Evolutionary conservation across 2,329 filamentous ascomycete species (phyloP).

Genomic region (Chalaropsis ovoidea): DNA sequence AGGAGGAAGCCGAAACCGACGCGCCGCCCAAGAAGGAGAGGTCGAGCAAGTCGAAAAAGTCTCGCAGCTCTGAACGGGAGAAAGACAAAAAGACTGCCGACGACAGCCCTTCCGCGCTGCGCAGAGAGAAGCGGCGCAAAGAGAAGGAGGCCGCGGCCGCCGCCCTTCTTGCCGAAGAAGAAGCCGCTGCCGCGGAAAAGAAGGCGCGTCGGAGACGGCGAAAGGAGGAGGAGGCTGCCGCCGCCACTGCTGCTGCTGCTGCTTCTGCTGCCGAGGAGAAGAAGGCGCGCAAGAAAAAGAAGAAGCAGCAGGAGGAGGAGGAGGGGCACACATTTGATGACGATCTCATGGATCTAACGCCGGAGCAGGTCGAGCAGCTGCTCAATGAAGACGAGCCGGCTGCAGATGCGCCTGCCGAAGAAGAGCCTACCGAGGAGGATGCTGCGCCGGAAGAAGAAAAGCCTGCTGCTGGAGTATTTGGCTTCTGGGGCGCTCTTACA

Average conservation of each 20-base stretch:
- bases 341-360: constrained; percentile 29
- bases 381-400: constrained; percentile 26
- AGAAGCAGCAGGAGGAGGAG: constrained; percentile 24
- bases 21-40: constrained; percentile 25
- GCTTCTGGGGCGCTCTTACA: constrained; percentile 47
- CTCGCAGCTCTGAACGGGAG: constrained; percentile 21
- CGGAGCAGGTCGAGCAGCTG: constrained; percentile 28
- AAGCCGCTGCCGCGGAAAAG: constrained; percentile 24
- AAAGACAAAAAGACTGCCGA: constrained; percentile 25
- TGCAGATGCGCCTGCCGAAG: constrained; percentile 26
- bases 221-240: constrained; percentile 22
- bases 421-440: constrained; percentile 31
- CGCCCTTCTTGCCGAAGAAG: constrained; percentile 27
- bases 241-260: background rate
- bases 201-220: constrained; percentile 27
- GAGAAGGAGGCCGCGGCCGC: constrained; percentile 32
- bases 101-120: constrained; percentile 27
- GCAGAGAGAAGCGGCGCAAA: constrained; percentile 30
- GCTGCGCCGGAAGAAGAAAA: constrained; percentile 6
- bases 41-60: constrained; percentile 35
- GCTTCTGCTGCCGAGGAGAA: constrained; percentile 25
- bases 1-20: constrained; percentile 25
- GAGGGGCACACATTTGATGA: constrained; percentile 23
- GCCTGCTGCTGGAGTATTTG: constrained; percentile 38
- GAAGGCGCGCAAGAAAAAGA: constrained; percentile 23